Evolutionary conservation across 805 yeast genomes (phyloP).

Genomic region (Starmera quercuum): DNA sequence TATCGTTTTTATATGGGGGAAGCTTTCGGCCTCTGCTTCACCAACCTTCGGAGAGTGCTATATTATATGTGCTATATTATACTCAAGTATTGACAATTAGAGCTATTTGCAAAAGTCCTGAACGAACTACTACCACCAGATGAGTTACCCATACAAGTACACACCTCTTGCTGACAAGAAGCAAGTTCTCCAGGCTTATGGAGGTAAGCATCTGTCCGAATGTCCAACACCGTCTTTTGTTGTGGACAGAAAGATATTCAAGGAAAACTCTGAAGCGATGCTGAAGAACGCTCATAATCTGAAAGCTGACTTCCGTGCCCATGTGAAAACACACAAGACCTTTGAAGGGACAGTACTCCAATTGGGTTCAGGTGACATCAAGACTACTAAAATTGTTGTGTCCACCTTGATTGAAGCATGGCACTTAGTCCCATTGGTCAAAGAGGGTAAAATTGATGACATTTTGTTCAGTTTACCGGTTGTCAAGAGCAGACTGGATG

Average conservation of each 20-base stretch:
- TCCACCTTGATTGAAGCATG: constrained; percentile 67
- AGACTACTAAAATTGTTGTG: constrained; percentile 42
- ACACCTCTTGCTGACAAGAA: constrained; percentile 4
- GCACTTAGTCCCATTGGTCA: constrained; percentile 33
- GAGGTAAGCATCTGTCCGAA: constrained; percentile 36
- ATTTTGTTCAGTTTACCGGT: constrained; percentile 23
- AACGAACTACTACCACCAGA: not conserved
- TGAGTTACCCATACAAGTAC: constrained; percentile 5
- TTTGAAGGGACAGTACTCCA: constrained; percentile 50
- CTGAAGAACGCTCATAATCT: constrained; percentile 31
- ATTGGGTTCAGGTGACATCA: constrained; percentile 34
- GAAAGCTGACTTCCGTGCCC: constrained; percentile 51
- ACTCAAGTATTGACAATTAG: too few species aligned
- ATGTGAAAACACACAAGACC: constrained; percentile 72
- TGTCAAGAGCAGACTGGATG: constrained; percentile 21
- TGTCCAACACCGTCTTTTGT: constrained; percentile 57
- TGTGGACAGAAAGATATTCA: constrained; percentile 34
- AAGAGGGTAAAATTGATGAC: constrained; percentile 29
- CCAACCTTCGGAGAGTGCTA: too few species aligned
- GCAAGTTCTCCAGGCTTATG: constrained; percentile 15
- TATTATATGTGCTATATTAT: too few species aligned
- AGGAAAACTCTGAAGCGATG: constrained; percentile 38
- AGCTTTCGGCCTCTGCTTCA: too few species aligned
- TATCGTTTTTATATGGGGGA: too few species aligned
- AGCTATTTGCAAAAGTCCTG: not conserved